Conservation (phyloP, 768 basidiomycete genomes). For the Clavulina sp. region DNA sequence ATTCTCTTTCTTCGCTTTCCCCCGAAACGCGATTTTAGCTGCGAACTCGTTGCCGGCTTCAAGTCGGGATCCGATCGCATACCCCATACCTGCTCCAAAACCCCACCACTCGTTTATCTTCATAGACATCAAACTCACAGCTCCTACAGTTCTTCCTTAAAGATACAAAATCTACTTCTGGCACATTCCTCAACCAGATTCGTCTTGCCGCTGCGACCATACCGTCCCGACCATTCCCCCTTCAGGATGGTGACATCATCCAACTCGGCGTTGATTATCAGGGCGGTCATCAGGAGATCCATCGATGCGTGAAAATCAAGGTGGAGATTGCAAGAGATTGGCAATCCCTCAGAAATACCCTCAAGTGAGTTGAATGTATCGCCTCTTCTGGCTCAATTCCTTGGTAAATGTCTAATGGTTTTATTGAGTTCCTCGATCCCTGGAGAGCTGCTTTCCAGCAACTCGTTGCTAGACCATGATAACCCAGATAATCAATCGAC, state of each 20-base stretch:
- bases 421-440: no score
- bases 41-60: no score
- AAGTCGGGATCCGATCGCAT: not conserved
- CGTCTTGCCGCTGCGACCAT: constrained; percentile 64
- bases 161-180: constrained; percentile 77
- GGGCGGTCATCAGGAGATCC: constrained; percentile 91
- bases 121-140: no score
- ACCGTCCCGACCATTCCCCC: constrained; percentile 54
- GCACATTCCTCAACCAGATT: constrained; percentile 91
- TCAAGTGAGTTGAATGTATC: constrained; percentile 84
- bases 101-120: not conserved
- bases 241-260: constrained; percentile 90
- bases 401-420: no score
- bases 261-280: constrained; percentile 97
- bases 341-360: constrained; percentile 75
- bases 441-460: no score
- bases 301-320: constrained; percentile 91
- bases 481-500: no score
- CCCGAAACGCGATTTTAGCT: no score
- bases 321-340: constrained; percentile 81
- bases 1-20: no score
- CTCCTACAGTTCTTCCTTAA: constrained; percentile 77
- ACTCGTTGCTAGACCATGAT: no score
- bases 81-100: no score
- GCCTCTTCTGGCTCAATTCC: no score